A percentile compares a stretch with the other conserved stretches of the same genome.
These are phyloP conservation scores for Kodamaea suecica DNA, from an alignment of 1,139 yeast genomes.

Conservation along the genomic window DNA sequence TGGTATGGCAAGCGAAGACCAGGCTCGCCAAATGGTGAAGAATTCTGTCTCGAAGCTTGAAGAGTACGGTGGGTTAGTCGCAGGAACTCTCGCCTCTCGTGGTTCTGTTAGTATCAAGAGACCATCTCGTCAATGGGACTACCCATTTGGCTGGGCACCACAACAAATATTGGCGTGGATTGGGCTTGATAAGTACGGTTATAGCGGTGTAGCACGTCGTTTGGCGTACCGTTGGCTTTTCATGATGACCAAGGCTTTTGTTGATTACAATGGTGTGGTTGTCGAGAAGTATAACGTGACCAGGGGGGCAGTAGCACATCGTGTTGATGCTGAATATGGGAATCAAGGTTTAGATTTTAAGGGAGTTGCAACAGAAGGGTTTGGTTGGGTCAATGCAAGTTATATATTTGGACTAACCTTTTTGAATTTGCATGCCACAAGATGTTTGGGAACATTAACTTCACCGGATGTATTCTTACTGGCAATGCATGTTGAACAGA, in stretches of 20 bases:
- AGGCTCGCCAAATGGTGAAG: slow-evolving; percentile 62
- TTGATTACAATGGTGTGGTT: slow-evolving; percentile 90
- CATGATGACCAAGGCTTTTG: slow-evolving; percentile 89
- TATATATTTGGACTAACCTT: slow-evolving; percentile 72
- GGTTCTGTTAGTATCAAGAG: slow-evolving; percentile 68
- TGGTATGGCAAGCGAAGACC: slow-evolving; percentile 65
- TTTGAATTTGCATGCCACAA: slow-evolving; percentile 62
- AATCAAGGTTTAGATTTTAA: slow-evolving; percentile 92
- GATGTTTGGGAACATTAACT: slow-evolving; percentile 81
- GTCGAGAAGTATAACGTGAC: slow-evolving; percentile 96
- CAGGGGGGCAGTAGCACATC: slow-evolving; percentile 78
- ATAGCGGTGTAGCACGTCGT: slow-evolving; percentile 60
- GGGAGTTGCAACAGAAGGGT: slow-evolving; percentile 95
- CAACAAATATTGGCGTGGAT: slow-evolving; percentile 95
- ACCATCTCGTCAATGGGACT: slow-evolving; percentile 97
- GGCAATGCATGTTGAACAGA: slow-evolving; percentile 2
- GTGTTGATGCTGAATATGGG: slow-evolving; percentile 95
- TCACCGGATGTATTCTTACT: slow-evolving; percentile 54
- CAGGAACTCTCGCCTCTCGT: slow-evolving; percentile 76
- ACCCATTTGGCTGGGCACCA: slow-evolving; percentile 98
- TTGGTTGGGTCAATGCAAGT: slow-evolving; percentile 96
- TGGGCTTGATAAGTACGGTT: slow-evolving; percentile 77
- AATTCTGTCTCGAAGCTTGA: slow-evolving; percentile 71
- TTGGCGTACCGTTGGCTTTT: slow-evolving; percentile 84
- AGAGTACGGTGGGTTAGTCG: slow-evolving; percentile 82